Conservation (phyloP, 2,329 filamentous ascomycete species). For the Nemania serpens region DNA sequence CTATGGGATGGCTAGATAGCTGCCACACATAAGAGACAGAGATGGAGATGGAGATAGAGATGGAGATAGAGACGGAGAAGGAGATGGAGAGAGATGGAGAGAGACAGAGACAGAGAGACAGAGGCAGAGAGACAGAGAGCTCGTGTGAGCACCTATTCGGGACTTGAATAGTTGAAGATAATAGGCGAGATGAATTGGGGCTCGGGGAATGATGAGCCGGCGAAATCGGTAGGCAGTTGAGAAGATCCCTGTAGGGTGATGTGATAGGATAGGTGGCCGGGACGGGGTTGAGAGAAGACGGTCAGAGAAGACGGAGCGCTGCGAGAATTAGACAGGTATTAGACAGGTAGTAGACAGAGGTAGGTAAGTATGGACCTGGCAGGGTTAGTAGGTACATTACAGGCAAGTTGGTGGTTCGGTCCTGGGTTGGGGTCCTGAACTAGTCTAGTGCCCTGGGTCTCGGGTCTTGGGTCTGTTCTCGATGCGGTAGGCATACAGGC, state of each 20-base stretch:
- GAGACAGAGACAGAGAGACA: too few species aligned
- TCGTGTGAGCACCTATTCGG: conserved; percentile 1
- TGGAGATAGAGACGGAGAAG: not conserved
- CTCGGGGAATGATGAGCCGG: not conserved
- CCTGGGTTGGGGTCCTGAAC: not conserved
- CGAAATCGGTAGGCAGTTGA: conserved; percentile 1
- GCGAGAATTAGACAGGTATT: conserved; percentile 2
- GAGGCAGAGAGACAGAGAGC: not conserved
- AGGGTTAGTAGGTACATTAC: too few species aligned
- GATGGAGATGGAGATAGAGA: not conserved
- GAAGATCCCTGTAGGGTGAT: not conserved
- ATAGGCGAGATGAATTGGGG: not conserved
- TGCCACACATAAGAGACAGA: not conserved
- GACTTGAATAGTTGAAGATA: not conserved
- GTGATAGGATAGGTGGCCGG: not conserved
- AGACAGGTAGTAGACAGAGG: too few species aligned
- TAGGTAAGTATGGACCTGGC: too few species aligned
- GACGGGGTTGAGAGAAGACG: conserved; percentile 5
- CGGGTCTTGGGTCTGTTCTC: not conserved
- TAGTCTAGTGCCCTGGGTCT: not conserved
- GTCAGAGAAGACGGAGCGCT: not conserved
- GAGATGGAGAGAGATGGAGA: too few species aligned
- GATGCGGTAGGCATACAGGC: too few species aligned
- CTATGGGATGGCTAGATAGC: conserved; percentile 3
- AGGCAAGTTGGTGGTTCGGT: not conserved